Conservation (phyloP, 202 grass and related monocot species). For the Bolboschoenoplectus hybrid region DNA sequence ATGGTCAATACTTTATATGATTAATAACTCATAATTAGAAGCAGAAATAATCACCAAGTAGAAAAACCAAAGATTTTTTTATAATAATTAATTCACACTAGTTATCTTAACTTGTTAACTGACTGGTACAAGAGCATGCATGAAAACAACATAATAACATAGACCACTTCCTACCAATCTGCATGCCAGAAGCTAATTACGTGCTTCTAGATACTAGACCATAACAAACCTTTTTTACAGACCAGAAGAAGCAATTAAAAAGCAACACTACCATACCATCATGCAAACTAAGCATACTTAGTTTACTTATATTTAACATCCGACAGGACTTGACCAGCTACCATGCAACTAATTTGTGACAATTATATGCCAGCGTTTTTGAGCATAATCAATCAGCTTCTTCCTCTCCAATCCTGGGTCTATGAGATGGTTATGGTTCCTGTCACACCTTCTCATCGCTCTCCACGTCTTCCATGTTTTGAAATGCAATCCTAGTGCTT, state of each 20-base stretch:
- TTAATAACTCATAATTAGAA: background rate
- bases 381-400: conserved; percentile 35
- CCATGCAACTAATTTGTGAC: conserved; percentile 11
- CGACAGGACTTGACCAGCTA: background rate
- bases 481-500: background rate
- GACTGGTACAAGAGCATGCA: background rate
- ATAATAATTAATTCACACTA: background rate
- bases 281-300: background rate
- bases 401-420: conserved; percentile 29
- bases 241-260: background rate
- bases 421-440: conserved; percentile 32
- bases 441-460: background rate
- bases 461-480: conserved; percentile 31
- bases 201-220: background rate
- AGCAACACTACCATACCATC: background rate
- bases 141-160: background rate
- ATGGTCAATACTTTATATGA: background rate
- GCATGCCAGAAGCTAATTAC: background rate
- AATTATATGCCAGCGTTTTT: conserved; percentile 25
- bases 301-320: background rate
- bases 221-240: background rate
- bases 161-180: background rate
- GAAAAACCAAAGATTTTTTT: too few relatives aligned
- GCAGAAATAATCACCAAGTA: background rate
- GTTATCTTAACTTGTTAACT: background rate